Evolutionary conservation across 345 rosid genomes (phyloP), one percentile per base, ranked within the genome.

Genomic region (Lumnitzera racemosa): DNA sequence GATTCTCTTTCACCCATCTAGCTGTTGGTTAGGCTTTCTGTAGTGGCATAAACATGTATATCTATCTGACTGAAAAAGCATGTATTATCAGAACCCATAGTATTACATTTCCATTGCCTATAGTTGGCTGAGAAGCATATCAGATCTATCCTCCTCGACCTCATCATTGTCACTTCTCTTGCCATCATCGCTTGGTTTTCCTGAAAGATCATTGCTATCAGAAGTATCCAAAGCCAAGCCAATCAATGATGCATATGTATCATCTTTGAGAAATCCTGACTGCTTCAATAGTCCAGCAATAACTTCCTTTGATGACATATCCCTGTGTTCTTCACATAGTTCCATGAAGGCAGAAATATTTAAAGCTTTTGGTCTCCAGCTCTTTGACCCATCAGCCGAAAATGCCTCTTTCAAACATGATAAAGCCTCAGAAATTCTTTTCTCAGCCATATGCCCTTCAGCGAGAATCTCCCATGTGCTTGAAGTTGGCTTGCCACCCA

Each of bases 401-500:
- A 90, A 81, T 57, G 95, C 92, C 72, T 80, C 76, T 77, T 74
- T 79, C 55, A 76, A 75, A 81, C 87, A 80, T 59, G 83, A 70
- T 70, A 85, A 65, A 59, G 92, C 84, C 61, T 85, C 84, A 8
- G 74, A 10, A 51, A 80, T 69, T 58, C 80, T 82, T 70, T 56
- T 73, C 71, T 79, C 84, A 31, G 56, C 64, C 5, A 79, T 72
- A 63, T 78, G 89, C 36, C 96, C 90, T 66, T 89, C 89, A 11
- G 90, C 91, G 11, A 94, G 91, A 69, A 74, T 78, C 77, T 94
- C 99, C 99, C 97, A 89, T 43, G 96, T 76, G 51, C 64, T 78
- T 47, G 96, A 62, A 61, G 78, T 88, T 0, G 97, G 96, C 72
- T 70, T 87, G 67, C 95, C 97, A 69, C 97, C 95, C 64, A 36